These are phyloP conservation scores for Xylariales sp. DNA, from an alignment of 2,329 filamentous ascomycete species.

Conservation along the genomic window DNA sequence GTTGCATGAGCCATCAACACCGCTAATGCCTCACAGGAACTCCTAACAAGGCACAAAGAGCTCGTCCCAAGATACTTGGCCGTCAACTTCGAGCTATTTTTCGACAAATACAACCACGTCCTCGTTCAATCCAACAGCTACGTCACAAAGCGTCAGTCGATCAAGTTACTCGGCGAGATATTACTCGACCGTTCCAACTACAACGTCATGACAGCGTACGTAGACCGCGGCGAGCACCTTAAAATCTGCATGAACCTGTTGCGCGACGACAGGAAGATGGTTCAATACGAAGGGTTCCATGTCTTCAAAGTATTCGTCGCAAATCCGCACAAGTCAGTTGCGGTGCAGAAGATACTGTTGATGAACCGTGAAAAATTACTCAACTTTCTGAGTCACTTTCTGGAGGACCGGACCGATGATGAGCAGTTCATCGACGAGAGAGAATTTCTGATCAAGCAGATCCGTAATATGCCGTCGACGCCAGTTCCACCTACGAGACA, in stretches of 20 bases:
- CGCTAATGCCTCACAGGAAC: too few relatives aligned
- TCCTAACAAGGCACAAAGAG: constrained; percentile 89
- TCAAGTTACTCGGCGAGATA: constrained; percentile 94
- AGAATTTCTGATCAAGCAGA: constrained; percentile 94
- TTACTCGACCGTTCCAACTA: constrained; percentile 94
- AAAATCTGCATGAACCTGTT: constrained; percentile 98
- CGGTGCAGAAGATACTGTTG: constrained; percentile 90
- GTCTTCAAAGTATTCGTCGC: constrained; percentile 99
- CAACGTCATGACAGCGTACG: constrained; percentile 95
- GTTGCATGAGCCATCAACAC: background rate
- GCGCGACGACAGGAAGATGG: constrained; percentile 95
- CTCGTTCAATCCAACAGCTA: constrained; percentile 92
- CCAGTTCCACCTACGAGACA: constrained; percentile 49
- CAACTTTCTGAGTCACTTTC: constrained; percentile 82
- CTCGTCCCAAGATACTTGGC: constrained; percentile 83
- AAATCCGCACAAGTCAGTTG: constrained; percentile 95
- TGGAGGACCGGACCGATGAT: constrained; percentile 93
- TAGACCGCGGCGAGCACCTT: constrained; percentile 89
- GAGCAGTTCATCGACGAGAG: constrained; percentile 99
- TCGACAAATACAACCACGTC: constrained; percentile 80
- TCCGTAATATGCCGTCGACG: constrained; percentile 61
- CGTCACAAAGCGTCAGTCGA: constrained; percentile 95
- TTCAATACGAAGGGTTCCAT: constrained; percentile 98
- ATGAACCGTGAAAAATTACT: constrained; percentile 93
- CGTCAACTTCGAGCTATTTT: constrained; percentile 91